Evolutionary conservation across 2,329 filamentous ascomycete genomes (phyloP), one percentile per base, ranked within the genome.

Genomic region (Diaporthe batatas): DNA sequence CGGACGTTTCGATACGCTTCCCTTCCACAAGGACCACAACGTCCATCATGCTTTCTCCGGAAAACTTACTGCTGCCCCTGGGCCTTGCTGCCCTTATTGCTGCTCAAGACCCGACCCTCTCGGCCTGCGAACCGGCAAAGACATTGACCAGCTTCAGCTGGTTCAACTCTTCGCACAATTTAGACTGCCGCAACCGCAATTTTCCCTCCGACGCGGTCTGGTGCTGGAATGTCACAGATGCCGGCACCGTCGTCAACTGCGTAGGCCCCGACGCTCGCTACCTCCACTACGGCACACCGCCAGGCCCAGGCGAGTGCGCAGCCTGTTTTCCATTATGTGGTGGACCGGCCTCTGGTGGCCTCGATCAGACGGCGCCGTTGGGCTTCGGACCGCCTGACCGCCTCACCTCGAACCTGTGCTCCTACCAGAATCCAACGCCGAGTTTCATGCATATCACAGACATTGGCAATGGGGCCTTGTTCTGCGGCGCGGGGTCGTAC

Each of bases 131-230:
- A 11, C 34, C 55, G 34, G 39, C 55, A 25, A 11, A 58, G 8
- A 70, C 47, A 29, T 55, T 73, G 34, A 70, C 57, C 10, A 44
- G 47, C 39, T 72, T 72, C 57, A 42, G 16, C 23, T 72, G 71
- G 71, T 72, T 72, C 65, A 72, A 72, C 57, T 70, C 65, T 2
- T 70, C 71, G 14, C 71, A 72, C 71, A 72, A 72, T 14, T 49
- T 72, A 42, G 71, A 72, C 57, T 72, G 71, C 49, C 34, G 36
- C 65, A 62, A 47, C 25, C 65, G 55, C 8, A 72, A 72, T 36
- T 72, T 42, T 11, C 65, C 71, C 14, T 29, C 71, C 23, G 65
- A 34, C 36, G 32, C 71, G 29, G 47, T 59, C 23, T 67, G 68
- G 44, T 72, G 71, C 65, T 72, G 58, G 32, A 72, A 72, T 29